Evolutionary conservation across 352 stramenopile species (phyloP).

Genomic region (Phytophthora capsici): DNA sequence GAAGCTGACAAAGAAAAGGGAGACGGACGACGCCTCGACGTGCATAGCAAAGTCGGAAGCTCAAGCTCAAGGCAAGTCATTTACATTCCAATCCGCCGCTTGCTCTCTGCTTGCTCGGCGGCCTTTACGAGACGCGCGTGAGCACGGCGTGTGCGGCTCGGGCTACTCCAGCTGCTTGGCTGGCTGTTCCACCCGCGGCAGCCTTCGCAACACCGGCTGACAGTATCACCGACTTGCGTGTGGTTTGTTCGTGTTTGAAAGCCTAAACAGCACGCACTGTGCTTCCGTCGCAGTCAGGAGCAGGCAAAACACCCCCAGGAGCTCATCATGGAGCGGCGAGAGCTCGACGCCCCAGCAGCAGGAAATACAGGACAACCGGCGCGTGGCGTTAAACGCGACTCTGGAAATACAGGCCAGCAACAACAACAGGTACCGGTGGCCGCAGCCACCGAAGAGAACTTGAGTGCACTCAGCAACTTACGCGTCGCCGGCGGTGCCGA

Average conservation of each 20-base stretch:
- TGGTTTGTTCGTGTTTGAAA: slow-evolving; percentile 34
- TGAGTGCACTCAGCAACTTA: slow-evolving; percentile 49
- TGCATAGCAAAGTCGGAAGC: slow-evolving; percentile 33
- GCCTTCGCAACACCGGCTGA: slow-evolving; percentile 10
- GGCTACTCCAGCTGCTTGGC: slow-evolving; percentile 28
- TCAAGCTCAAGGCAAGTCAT: slow-evolving; percentile 4
- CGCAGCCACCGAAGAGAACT: slow-evolving; percentile 41
- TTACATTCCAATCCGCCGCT: slow-evolving; percentile 13
- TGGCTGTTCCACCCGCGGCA: slow-evolving; percentile 19
- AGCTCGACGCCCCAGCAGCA: not conserved
- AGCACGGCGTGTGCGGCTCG: slow-evolving; percentile 12
- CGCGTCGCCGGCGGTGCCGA: slow-evolving; percentile 32
- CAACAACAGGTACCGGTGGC: not conserved
- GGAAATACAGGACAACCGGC: slow-evolving; percentile 6
- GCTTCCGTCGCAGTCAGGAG: slow-evolving; percentile 13
- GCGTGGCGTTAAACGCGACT: slow-evolving; percentile 16
- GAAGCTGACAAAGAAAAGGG: slow-evolving; percentile 28
- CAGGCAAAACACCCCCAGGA: too few relatives aligned
- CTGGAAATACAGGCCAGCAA: not conserved
- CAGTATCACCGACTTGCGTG: slow-evolving; percentile 29
- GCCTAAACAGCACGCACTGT: slow-evolving; percentile 12
- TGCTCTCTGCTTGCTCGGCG: slow-evolving; percentile 1
- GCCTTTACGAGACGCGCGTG: slow-evolving; percentile 25
- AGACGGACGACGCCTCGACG: slow-evolving; percentile 28
- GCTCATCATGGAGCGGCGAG: slow-evolving; percentile 20